A percentile compares a stretch with the other conserved stretches of the same genome.
Conservation (phyloP, 2,329 filamentous ascomycete genomes). For the Botryosphaeria dothidea region DNA sequence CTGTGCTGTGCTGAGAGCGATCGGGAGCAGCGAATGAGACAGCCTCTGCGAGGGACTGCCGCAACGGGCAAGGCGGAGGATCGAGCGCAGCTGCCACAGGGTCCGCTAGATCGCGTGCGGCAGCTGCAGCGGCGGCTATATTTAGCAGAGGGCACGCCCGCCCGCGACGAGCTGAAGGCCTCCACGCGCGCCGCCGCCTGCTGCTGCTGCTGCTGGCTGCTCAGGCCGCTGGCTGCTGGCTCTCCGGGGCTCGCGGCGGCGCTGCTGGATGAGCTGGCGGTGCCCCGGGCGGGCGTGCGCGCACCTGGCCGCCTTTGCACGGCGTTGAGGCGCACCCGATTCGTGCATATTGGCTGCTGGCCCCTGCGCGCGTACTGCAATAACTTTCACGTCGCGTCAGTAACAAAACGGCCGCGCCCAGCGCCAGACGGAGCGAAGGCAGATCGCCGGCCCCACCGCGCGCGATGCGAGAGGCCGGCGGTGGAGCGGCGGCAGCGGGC, state of each 20-base stretch:
- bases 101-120: conserved; percentile 16
- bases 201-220: conserved; percentile 3
- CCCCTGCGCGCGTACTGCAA: conserved; percentile 16
- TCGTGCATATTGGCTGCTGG: conserved; percentile 17
- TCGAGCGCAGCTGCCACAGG: conserved; percentile 16
- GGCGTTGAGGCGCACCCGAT: conserved; percentile 13
- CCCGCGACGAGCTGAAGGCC: conserved; percentile 1
- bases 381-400: conserved; percentile 17
- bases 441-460: conserved; percentile 14
- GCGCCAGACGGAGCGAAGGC: conserved; percentile 14
- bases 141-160: conserved; percentile 1
- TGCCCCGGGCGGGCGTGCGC: conserved; percentile 10
- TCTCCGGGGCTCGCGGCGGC: not conserved
- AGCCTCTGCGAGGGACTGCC: conserved; percentile 9
- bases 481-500: conserved; percentile 15
- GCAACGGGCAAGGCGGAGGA: conserved; percentile 13
- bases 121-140: conserved; percentile 18
- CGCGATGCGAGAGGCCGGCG: conserved; percentile 14
- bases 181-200: not conserved
- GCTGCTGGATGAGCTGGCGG: conserved; percentile 18
- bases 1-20: conserved; percentile 2
- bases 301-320: conserved; percentile 1
- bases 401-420: conserved; percentile 15
- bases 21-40: conserved; percentile 16
- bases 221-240: not conserved